Evolutionary conservation across 805 yeast species (phyloP), one percentile per base, ranked within the genome.

Genomic region (Pichia exigua): DNA sequence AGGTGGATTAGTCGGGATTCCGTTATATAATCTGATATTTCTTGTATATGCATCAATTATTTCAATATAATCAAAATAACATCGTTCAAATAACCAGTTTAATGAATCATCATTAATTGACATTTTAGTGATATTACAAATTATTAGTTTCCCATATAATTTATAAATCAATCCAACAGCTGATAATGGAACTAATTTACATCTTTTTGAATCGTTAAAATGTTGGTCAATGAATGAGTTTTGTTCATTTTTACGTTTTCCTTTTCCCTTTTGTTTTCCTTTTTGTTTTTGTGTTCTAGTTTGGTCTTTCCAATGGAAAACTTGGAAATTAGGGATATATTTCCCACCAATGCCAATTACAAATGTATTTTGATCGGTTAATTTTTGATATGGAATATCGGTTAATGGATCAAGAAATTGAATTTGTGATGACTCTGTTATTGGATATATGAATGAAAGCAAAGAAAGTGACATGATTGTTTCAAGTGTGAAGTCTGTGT

Each of bases 161-260:
- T 90, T 91, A 75, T 83, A 92, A 18, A 92, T 81, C 53, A 92
- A 75, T 26, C 99, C 99, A 13, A 97, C 97, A 52, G 95, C 85
- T 21, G 94, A 83, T 57, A 92, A 42, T 13, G 42, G 50, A 1
- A 44, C 48, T n/a, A 49, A 4, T 26, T 49, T 44, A 24, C 48
- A n/a, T 24, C 51, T 22, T 44, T 20, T 39, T 1, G 51, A 38
- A 38, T 49, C 47, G 18, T 49, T 49, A 21, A 49, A 49, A 28
- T 49, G 44, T 3, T 35, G 22, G 9, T 28, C 42, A 15, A 3
- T 7, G 3, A 22, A n/a, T 24, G 35, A 3, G 6, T 11, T 8
- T 18, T 28, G 4, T 26, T 44, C 18, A 27, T 21, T 22, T n/a
- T n/a, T 30, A 15, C 22, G 4, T n/a, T 44, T 46, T 15, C 39